Evolutionary conservation across 2,329 filamentous ascomycete species (phyloP).

Genomic region (Clarireedia homoeocarpa): DNA sequence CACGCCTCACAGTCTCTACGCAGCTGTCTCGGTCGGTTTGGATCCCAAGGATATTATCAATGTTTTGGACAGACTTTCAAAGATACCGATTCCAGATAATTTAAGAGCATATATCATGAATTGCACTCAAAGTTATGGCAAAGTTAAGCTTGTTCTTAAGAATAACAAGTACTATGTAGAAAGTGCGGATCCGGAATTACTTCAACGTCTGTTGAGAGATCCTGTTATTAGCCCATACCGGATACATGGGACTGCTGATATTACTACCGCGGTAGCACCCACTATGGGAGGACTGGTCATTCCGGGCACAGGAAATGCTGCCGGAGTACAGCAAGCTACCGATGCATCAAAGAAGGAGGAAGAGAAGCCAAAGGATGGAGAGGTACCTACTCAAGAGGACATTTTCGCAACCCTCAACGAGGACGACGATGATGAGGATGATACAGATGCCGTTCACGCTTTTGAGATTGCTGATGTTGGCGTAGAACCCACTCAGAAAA

Average conservation of each 20-base stretch:
- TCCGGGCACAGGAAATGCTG: constrained; percentile 88
- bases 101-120: constrained; percentile 67
- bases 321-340: constrained; percentile 69
- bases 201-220: constrained; percentile 82
- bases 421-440: constrained; percentile 78
- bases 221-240: constrained; percentile 71
- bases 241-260: constrained; percentile 60
- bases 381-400: constrained; percentile 52
- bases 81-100: constrained; percentile 75
- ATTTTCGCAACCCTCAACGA: constrained; percentile 66
- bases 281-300: constrained; percentile 86
- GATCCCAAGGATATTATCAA: constrained; percentile 84
- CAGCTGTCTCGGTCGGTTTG: constrained; percentile 90
- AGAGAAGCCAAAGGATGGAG: constrained; percentile 38
- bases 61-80: constrained; percentile 79
- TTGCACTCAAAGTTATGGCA: constrained; percentile 86
- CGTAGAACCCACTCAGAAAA: constrained; percentile 82
- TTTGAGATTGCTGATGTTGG: constrained; percentile 81
- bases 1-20: constrained; percentile 88
- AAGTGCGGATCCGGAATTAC: constrained; percentile 76
- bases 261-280: constrained; percentile 74
- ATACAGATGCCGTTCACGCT: constrained; percentile 79
- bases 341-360: constrained; percentile 32
- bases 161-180: constrained; percentile 93
- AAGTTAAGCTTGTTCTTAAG: constrained; percentile 90